A percentile compares a stretch with the other conserved stretches of the same genome.
Conservation (phyloP, 2,329 filamentous ascomycete genomes). For the Diaporthe caulivora region DNA sequence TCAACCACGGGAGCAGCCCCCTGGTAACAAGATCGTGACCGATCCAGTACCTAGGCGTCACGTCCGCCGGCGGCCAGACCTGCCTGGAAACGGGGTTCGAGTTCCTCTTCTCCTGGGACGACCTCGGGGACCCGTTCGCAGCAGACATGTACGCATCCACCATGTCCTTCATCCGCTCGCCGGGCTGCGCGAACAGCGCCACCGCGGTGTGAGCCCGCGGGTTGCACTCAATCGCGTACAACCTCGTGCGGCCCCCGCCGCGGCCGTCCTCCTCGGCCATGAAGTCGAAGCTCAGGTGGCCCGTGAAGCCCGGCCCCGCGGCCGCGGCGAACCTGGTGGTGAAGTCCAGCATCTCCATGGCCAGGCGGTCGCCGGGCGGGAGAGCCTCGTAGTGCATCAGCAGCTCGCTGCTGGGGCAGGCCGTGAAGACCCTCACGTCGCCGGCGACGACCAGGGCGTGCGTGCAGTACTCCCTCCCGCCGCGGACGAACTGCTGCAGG, state of each 20-base stretch:
- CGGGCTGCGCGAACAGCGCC: conserved; percentile 65
- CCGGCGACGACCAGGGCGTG: conserved; percentile 77
- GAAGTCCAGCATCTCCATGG: conserved; percentile 72
- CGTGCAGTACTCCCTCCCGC: conserved; percentile 76
- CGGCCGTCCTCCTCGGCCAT: conserved; percentile 64
- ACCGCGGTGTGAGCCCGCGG: conserved; percentile 77
- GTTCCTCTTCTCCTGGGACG: conserved; percentile 36
- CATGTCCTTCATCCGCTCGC: conserved; percentile 57
- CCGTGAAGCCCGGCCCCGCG: conserved; percentile 64
- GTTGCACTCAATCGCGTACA: conserved; percentile 80
- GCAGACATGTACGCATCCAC: conserved; percentile 65
- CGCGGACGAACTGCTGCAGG: conserved; percentile 74
- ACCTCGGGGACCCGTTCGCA: conserved; percentile 47
- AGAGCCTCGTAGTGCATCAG: conserved; percentile 77
- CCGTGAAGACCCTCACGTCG: conserved; percentile 73
- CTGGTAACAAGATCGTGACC: conserved; percentile 72
- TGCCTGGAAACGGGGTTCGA: background rate
- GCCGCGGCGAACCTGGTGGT: conserved; percentile 68
- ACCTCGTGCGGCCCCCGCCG: conserved; percentile 49
- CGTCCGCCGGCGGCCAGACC: conserved; percentile 41
- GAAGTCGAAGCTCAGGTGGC: conserved; percentile 81
- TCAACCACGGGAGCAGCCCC: conserved; percentile 60
- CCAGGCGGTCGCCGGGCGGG: conserved; percentile 64
- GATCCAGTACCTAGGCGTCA: conserved; percentile 69
- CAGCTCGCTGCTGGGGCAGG: conserved; percentile 72